phyloP scores from a whole-genome alignment of 139 green algal species.

The Raphidocelis subcapitata region DNA sequence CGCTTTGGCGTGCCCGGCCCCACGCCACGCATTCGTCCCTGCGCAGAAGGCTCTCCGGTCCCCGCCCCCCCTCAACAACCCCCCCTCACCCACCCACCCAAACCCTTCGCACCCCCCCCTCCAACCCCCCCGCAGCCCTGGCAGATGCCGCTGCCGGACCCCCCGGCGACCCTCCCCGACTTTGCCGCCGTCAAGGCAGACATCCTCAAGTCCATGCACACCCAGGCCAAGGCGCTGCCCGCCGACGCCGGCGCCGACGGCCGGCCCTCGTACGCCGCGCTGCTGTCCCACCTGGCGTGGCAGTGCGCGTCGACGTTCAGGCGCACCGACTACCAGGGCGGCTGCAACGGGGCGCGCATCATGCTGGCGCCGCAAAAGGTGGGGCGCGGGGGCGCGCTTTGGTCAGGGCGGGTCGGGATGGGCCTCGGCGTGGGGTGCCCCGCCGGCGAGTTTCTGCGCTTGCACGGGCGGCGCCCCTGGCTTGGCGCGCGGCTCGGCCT shows the following conservation, averaged over 20 bases:
- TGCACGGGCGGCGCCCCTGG: no score
- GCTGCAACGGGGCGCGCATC: slow-evolving; percentile 46
- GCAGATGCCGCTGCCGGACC: slow-evolving; percentile 35
- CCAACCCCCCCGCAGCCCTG: slow-evolving; percentile 35
- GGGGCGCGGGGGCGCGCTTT: no score
- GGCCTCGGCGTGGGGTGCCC: no score
- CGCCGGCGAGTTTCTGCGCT: no score
- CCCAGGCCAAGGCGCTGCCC: not conserved
- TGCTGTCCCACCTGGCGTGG: slow-evolving; percentile 35
- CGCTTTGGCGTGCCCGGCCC: no score
- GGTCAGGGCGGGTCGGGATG: no score
- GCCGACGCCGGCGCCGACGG: not conserved
- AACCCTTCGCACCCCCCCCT: no score
- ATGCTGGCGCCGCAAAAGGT: slow-evolving; percentile 33
- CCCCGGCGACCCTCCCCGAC: not conserved
- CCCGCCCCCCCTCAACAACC: no score
- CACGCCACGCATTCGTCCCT: no score
- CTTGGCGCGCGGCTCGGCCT: no score
- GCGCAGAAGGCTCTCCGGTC: no score
- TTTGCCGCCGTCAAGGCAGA: slow-evolving; percentile 2
- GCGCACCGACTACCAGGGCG: slow-evolving; percentile 7
- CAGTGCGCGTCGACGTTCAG: slow-evolving; percentile 33
- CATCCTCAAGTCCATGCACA: not conserved
- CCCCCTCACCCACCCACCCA: no score
- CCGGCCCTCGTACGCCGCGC: slow-evolving; percentile 16